Evolutionary conservation across 768 basidiomycete species (phyloP).

Genomic region (Pleurotus citrinopileatus): DNA sequence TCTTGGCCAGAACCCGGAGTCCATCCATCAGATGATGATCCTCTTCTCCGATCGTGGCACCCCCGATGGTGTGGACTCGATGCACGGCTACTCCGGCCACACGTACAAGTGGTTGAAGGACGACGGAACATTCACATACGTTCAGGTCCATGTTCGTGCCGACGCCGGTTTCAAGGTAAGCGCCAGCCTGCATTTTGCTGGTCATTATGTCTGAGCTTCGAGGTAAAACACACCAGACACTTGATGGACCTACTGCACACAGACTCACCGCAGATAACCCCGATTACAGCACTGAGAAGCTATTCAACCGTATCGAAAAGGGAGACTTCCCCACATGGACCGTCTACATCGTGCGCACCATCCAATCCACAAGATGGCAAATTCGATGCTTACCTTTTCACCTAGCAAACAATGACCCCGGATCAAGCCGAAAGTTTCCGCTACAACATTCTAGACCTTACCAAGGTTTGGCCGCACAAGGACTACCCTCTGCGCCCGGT

Average conservation of each 20-base stretch:
- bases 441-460: slow-evolving; percentile 88
- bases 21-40: slow-evolving; percentile 87
- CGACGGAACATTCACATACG: slow-evolving; percentile 82
- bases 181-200: not conserved
- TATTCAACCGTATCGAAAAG: slow-evolving; percentile 82
- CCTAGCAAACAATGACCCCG: slow-evolving; percentile 88
- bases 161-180: slow-evolving; percentile 80
- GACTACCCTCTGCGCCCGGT: slow-evolving; percentile 87
- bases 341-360: slow-evolving; percentile 66
- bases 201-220: not conserved
- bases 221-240: slow-evolving; percentile 57
- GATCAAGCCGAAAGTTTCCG: slow-evolving; percentile 89
- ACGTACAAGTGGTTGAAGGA: slow-evolving; percentile 86
- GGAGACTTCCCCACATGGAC: slow-evolving; percentile 86
- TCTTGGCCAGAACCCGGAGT: slow-evolving; percentile 83
- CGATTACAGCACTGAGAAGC: slow-evolving; percentile 77
- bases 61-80: slow-evolving; percentile 81
- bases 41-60: slow-evolving; percentile 95
- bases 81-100: slow-evolving; percentile 95
- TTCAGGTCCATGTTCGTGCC: slow-evolving; percentile 78
- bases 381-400: slow-evolving; percentile 10
- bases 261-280: slow-evolving; percentile 72
- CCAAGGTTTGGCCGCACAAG: slow-evolving; percentile 88
- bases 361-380: not conserved
- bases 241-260: slow-evolving; percentile 63